Base-by-base conservation (phyloP, 345 rosid species). In the Populus euphratica region DNA sequence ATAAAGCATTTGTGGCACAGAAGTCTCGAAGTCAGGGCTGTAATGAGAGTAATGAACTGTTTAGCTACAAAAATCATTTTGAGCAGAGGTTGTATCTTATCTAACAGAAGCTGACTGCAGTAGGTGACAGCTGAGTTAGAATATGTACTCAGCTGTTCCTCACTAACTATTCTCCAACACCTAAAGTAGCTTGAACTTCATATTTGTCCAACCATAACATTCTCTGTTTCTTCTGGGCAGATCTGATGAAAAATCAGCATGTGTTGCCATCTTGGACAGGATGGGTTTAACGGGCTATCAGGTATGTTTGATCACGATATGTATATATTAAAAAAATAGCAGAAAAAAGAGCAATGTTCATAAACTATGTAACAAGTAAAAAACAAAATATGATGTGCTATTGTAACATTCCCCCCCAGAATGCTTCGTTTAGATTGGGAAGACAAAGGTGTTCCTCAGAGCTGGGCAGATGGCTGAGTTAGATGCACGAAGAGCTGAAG, bases 381-480 rank as follows among this genome's bases (percentile, higher is more conserved):
- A 31, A 31, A 31, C 3, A 61, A 61, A 7, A 47, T 13, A 47
- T 52, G 59, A 5, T 20, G 56, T 25, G 20, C 11, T 52, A 23
- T 25, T 20, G 13, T 38, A 49, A 63, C 36, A 41, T 21, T 14
- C 21, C 8, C 47, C 31, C 67, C 29, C 35, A 43, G 35, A 61
- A 56, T 77, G 69, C 79, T 61, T 69, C n/a, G 63, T 77, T 80
- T 85, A 90, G 93, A 90, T 90, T 70, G 93, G 93, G 77, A 90
- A 87, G 80, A 77, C 89, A 68, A 88, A 90, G 79, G 88, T 88
- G 79, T 90, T 90, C 83, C 89, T 90, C 70, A 88, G 93, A 73
- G 93, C 93, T 1, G 93, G 91, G 64, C 93, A 90, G 83, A 88
- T 90, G 93, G 93, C 93, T 52, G 93, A 89, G 76, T 83, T 89